phyloP scores from a whole-genome alignment of 2,329 filamentous ascomycete species.

The Zalaria sp. region DNA sequence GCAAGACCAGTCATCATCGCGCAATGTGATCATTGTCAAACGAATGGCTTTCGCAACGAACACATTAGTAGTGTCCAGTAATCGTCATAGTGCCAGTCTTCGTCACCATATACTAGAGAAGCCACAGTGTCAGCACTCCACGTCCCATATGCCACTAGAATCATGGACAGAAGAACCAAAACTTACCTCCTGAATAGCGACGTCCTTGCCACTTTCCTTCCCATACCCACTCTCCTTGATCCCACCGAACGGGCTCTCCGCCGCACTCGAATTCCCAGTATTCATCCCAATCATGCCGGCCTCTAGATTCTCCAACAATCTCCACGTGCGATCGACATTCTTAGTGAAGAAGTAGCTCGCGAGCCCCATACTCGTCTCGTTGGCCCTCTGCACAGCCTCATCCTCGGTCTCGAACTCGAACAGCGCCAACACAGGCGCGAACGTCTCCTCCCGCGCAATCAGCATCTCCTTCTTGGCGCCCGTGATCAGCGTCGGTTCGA shows the following conservation, averaged over 20 bases:
- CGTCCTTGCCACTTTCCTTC: slow-evolving; percentile 53
- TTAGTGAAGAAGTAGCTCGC: slow-evolving; percentile 57
- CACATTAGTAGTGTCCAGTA: slow-evolving; percentile 35
- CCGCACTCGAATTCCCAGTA: slow-evolving; percentile 47
- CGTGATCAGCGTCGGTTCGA: slow-evolving; percentile 52
- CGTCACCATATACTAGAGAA: slow-evolving; percentile 29
- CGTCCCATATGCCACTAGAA: no score
- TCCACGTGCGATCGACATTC: slow-evolving; percentile 50
- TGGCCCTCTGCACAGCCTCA: slow-evolving; percentile 45
- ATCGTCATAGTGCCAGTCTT: slow-evolving; percentile 53
- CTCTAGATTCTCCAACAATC: slow-evolving; percentile 52
- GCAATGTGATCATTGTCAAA: no score
- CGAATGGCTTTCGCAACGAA: no score
- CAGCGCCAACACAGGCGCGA: slow-evolving; percentile 49
- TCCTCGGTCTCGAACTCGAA: slow-evolving; percentile 54
- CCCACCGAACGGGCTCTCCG: slow-evolving; percentile 52
- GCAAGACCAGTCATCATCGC: no score
- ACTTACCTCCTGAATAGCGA: slow-evolving; percentile 41
- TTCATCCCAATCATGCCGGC: slow-evolving; percentile 58
- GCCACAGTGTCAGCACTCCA: slow-evolving; percentile 5
- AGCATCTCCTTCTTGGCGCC: slow-evolving; percentile 45
- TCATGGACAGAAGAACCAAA: no score
- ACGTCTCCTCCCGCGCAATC: slow-evolving; percentile 45
- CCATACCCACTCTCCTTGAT: slow-evolving; percentile 56
- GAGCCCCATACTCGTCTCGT: slow-evolving; percentile 49